Evolutionary conservation across 768 basidiomycete species (phyloP).

Genomic region (Podaxis sp.): DNA sequence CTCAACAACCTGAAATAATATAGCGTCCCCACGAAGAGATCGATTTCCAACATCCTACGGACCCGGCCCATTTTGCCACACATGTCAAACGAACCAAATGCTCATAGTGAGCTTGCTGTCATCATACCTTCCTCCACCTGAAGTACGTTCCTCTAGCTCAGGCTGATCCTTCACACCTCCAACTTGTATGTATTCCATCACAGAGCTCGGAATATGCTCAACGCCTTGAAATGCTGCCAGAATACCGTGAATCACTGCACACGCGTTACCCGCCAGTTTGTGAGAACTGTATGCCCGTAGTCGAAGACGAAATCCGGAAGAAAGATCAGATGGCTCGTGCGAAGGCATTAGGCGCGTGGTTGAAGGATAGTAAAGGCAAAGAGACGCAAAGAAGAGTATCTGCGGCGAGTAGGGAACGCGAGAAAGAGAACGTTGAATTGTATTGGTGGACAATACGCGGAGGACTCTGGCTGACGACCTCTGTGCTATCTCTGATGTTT

Average conservation of each 20-base stretch:
- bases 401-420: conserved; percentile 36
- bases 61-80: conserved; percentile 74
- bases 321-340: conserved; percentile 83
- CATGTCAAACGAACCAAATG: conserved; percentile 91
- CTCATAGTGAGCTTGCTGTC: conserved; percentile 83
- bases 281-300: conserved; percentile 65
- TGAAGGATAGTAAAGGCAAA: conserved; percentile 65
- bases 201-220: conserved; percentile 73
- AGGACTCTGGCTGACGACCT: conserved; percentile 55
- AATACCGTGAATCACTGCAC: conserved; percentile 75
- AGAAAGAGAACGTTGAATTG: conserved; percentile 48
- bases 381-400: conserved; percentile 51
- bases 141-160: conserved; percentile 44
- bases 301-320: conserved; percentile 76
- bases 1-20: background rate
- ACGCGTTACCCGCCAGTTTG: conserved; percentile 88
- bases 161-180: background rate
- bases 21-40: conserved; percentile 71
- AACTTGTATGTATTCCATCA: conserved; percentile 7
- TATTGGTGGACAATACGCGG: conserved; percentile 72
- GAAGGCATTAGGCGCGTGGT: conserved; percentile 70
- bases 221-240: conserved; percentile 61
- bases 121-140: conserved; percentile 81
- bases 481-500: conserved; percentile 39
- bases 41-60: conserved; percentile 62